Percentiles rank a stretch among this genome's conserved stretches.
Conservation (phyloP, 208 protist species). For the Angomonas deanei region DNA sequence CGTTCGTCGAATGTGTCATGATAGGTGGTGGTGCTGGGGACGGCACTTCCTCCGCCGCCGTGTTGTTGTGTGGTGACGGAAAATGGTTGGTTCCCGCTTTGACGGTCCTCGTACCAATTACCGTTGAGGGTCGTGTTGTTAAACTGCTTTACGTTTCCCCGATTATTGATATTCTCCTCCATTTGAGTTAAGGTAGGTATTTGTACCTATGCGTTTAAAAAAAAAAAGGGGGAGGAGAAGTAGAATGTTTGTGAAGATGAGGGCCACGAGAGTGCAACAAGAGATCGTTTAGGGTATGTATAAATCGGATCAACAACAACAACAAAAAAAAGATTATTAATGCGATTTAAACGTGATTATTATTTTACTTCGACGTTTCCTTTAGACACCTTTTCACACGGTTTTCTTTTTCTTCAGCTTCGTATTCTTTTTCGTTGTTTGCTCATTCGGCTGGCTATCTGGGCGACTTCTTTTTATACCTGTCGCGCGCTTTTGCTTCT, state of each 20-base stretch:
- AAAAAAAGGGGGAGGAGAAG: neutral
- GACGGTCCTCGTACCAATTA: slow-evolving; percentile 65
- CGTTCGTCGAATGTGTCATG: slow-evolving; percentile 10
- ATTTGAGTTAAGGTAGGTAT: neutral
- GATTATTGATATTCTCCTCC: neutral
- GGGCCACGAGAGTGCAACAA: no score
- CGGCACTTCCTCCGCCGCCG: neutral
- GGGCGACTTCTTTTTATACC: neutral
- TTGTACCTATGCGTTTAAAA: neutral
- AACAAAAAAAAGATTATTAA: no score
- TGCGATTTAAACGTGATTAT: no score
- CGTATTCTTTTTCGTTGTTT: no score
- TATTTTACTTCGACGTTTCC: no score
- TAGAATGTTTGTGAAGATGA: no score
- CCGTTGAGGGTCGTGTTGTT: slow-evolving; percentile 49
- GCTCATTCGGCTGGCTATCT: neutral
- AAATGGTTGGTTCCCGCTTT: neutral
- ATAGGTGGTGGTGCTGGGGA: slow-evolving; percentile 12
- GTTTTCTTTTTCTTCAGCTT: no score
- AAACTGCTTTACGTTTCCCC: slow-evolving; percentile 52
- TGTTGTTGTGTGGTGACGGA: neutral
- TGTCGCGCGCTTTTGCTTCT: slow-evolving; percentile 16
- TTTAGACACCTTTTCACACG: no score
- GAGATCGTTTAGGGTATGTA: no score
- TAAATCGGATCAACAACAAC: no score